Evolutionary conservation across 2,329 filamentous ascomycete genomes (phyloP), one percentile per base, ranked within the genome.

Genomic region (Curvularia eragrostidis): DNA sequence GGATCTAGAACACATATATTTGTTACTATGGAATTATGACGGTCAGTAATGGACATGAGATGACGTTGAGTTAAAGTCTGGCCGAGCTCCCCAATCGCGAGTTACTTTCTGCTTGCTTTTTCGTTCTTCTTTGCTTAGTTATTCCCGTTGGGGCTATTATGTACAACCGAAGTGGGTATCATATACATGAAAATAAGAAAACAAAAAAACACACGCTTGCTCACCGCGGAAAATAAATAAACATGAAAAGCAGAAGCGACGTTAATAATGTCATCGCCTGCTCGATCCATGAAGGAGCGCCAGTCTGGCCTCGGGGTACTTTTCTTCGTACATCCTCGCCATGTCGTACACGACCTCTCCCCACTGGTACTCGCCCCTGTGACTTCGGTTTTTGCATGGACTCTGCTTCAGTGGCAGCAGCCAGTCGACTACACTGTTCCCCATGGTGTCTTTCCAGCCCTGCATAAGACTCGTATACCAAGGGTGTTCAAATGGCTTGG

Each of bases 381-480:
- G 81, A 64, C 82, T 84, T 46, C 87, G 86, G 67, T 93, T 90
- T 52, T 85, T 84, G 74, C 90, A 94, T 0, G 94, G 94, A 4
- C 90, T 92, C 58, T 85, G 83, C 55, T 82, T 86, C 32, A 96
- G 74, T 0, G 94, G 94, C 1, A 97, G 77, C 12, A 97, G 71
- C 93, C 93, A 98, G 58, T 97, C 90, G 13, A 89, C 59, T 2
- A 87, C 63, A 19, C 79, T 85, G 46, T 84, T 78, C 0, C 94
- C 94, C 88, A 99, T 92, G 23, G 97, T 86, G 13, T 89, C 84
- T 63, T 87, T 85, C 78, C 93, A 89, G 70, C 98, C 98, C 26
- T 81, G 78, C 61, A 84, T 82, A 8, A 79, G 78, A 1, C 90
- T 91, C 0, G 95, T 79, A 67, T 96, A 86, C 88, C 92, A 99